Percentiles rank a stretch among this genome's conserved stretches.
Evolutionary conservation across 495 filamentous ascomycete species (phyloP).

Genomic region (Neurospora cerealis): DNA sequence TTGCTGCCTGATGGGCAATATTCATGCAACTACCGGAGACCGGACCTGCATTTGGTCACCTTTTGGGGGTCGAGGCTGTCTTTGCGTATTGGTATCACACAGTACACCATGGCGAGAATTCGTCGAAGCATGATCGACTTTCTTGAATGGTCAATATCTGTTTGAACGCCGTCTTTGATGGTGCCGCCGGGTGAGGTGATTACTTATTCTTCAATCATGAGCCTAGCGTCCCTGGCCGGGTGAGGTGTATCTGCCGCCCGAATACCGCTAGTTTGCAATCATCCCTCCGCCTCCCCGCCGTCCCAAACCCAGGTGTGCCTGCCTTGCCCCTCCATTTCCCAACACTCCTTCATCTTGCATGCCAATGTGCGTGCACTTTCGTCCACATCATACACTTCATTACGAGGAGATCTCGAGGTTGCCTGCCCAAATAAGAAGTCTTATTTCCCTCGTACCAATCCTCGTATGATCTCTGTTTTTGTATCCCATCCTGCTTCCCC

Average conservation of each 20-base stretch:
- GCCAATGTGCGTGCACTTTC: background rate
- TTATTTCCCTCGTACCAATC: background rate
- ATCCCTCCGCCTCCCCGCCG: background rate
- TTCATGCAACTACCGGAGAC: background rate
- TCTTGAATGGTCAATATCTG: background rate
- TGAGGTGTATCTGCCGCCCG: background rate
- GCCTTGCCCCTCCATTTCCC: conserved; percentile 5
- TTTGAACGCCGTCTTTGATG: background rate
- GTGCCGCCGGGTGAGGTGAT: background rate
- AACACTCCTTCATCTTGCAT: background rate
- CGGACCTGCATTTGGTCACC: conserved; percentile 3
- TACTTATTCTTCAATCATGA: background rate
- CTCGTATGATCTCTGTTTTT: background rate
- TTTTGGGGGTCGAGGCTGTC: background rate
- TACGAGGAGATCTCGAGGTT: background rate
- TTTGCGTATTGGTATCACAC: background rate
- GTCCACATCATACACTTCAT: background rate
- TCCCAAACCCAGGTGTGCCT: background rate
- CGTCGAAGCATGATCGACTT: background rate
- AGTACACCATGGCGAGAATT: background rate
- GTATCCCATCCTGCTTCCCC: background rate
- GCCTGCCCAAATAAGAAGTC: background rate
- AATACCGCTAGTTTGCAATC: background rate
- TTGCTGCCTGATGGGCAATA: conserved; percentile 13
- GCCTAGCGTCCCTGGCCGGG: background rate